These are phyloP conservation scores for Populus tremula DNA, from an alignment of 345 rosid genomes.

Conservation along the genomic window DNA sequence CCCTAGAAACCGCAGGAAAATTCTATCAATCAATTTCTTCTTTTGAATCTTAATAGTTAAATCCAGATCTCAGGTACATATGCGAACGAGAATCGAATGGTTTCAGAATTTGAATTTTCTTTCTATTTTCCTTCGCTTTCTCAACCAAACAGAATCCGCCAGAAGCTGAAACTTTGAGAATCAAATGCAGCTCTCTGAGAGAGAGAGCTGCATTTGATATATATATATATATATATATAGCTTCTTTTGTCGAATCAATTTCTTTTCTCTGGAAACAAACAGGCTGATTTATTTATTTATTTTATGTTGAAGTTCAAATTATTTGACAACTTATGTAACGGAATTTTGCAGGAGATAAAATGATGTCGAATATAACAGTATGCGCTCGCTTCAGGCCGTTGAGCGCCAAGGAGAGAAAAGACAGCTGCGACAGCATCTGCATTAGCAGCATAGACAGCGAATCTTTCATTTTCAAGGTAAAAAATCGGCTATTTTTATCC, in stretches of 20 bases:
- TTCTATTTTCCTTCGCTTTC: neutral
- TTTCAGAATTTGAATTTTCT: neutral
- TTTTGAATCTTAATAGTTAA: neutral
- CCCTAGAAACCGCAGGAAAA: neutral
- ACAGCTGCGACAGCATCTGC: conserved; percentile 45
- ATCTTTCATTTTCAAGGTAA: conserved; percentile 62
- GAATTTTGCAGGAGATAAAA: neutral
- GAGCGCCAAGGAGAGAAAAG: conserved; percentile 60
- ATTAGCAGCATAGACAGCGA: conserved; percentile 51
- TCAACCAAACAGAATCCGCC: neutral
- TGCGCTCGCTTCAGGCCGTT: conserved; percentile 82
- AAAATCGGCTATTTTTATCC: neutral
- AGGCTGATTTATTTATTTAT: neutral
- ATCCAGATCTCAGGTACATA: neutral
- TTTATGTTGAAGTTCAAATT: neutral
- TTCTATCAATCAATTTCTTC: too few relatives aligned
- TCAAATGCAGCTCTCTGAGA: too few relatives aligned
- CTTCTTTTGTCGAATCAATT: neutral
- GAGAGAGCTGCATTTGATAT: too few relatives aligned
- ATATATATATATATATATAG: too few relatives aligned
- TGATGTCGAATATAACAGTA: conserved; percentile 61
- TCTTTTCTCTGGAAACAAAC: conserved; percentile 19
- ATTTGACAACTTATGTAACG: neutral
- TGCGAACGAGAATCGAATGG: neutral
- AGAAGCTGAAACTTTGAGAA: neutral